phyloP scores from a whole-genome alignment of 345 rosid genomes.

The Pistacia vera region DNA sequence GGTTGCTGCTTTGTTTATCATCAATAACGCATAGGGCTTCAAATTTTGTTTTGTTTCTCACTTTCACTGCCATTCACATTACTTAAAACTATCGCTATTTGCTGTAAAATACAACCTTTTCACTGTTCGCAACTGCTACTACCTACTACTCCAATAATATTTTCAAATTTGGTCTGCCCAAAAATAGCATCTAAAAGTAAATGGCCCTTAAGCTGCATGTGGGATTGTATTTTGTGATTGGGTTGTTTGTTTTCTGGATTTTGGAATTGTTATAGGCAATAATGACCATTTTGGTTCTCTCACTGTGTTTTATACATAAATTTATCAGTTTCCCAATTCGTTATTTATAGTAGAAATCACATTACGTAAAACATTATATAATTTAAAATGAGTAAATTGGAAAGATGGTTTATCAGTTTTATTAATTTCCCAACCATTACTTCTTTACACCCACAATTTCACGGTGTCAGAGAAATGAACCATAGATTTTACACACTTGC shows the following conservation, averaged over 20 bases:
- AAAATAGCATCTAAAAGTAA: neutral
- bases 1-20: too few species aligned
- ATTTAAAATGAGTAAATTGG: neutral
- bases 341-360: neutral
- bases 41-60: too few species aligned
- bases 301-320: neutral
- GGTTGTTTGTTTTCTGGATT: too few species aligned
- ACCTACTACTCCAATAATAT: neutral
- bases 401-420: slow-evolving; percentile 23
- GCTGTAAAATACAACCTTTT: too few species aligned
- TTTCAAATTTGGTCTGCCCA: neutral
- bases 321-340: neutral
- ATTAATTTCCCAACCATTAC: slow-evolving; percentile 19
- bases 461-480: slow-evolving; percentile 17
- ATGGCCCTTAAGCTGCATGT: neutral
- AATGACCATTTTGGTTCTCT: too few species aligned
- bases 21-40: too few species aligned
- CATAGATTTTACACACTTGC: slow-evolving; percentile 28
- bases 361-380: neutral
- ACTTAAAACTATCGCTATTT: too few species aligned
- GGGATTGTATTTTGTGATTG: neutral
- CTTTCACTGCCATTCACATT: too few species aligned
- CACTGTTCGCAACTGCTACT: too few species aligned
- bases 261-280: too few species aligned
- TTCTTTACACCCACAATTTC: slow-evolving; percentile 31